A percentile compares a stretch with the other conserved stretches of the same genome.
These are phyloP conservation scores for Tulasnella sp. DNA, from an alignment of 768 basidiomycete genomes.

Conservation along the genomic window DNA sequence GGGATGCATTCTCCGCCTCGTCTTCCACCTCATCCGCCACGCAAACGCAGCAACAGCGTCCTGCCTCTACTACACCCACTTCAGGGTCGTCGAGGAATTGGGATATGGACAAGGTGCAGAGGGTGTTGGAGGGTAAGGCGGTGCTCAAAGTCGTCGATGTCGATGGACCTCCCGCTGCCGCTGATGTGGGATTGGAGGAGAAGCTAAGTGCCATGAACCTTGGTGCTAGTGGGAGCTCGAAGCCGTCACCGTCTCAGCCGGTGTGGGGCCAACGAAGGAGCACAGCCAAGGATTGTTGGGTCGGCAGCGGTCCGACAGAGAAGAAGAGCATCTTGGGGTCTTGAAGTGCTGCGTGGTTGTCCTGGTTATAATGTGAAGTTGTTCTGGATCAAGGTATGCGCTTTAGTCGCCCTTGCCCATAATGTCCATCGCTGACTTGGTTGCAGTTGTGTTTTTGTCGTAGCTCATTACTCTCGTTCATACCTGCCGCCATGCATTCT, in stretches of 20 bases:
- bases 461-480: too few relatives aligned
- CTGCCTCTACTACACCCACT: constrained; percentile 18
- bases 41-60: too few relatives aligned
- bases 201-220: constrained; percentile 19
- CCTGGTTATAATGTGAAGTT: too few relatives aligned
- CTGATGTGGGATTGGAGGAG: constrained; percentile 21
- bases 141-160: constrained; percentile 72
- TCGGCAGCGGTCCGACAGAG: not conserved
- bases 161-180: constrained; percentile 7
- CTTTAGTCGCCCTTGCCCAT: too few relatives aligned
- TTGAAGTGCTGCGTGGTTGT: too few relatives aligned
- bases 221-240: not conserved
- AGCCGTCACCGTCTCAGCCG: not conserved
- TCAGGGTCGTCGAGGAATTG: constrained; percentile 27
- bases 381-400: too few relatives aligned
- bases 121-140: constrained; percentile 73
- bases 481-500: too few relatives aligned
- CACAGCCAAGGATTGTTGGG: not conserved
- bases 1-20: constrained; percentile 75
- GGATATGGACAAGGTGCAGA: constrained; percentile 74
- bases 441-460: too few relatives aligned
- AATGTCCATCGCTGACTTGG: too few relatives aligned
- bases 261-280: not conserved
- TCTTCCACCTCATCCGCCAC: constrained; percentile 24
- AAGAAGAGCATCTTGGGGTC: not conserved